Evolutionary conservation across 176 grass and related monocot species (phyloP), one percentile per base, ranked within the genome.

Genomic region (Ananas comosus): DNA sequence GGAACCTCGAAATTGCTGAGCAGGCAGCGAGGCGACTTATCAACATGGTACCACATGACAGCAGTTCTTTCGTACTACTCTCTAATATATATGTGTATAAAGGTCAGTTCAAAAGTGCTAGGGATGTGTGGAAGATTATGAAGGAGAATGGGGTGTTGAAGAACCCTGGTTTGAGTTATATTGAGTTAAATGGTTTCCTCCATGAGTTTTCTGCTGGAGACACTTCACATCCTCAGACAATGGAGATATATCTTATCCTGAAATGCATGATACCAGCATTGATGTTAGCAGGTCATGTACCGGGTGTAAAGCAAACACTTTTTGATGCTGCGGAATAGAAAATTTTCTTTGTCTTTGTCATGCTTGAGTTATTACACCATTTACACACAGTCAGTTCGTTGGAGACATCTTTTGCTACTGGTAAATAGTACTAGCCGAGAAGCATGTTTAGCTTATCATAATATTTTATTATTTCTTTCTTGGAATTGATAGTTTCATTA

Each of bases 111-210:
- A 49, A 53, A 53, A 53, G n/a, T 42, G 73, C 73, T 12, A 66
- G 49, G 13, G 24, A 75, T n/a, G 9, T 75, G 23, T 75, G 73
- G 73, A 75, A 49, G 27, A 66, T 14, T 53, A 75, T 75, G 73
- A 66, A 75, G 50, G 51, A 53, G 12, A 65, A 75, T 47, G 61
- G 73, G 13, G 63, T 75, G 9, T 28, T 64, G 12, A 75, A 75
- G 50, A 66, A n/a, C 73, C 63, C 63, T 66, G 49, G 63, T 42
- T 75, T 48, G 51, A 75, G 73, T 33, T 75, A 23, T 23, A 75
- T 75, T 66, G 73, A 75, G 27, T 12, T 75, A 18, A 11, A 75
- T 19, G 63, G 73, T 21, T 51, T 65, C 23, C 49, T 53, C 14
- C 73, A 75, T 48, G 73, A 75, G 47, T 75, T 75, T 49, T 65